A percentile compares a stretch with the other conserved stretches of the same genome.
phyloP scores from a whole-genome alignment of 805 yeast species.

The Candida maesae region DNA sequence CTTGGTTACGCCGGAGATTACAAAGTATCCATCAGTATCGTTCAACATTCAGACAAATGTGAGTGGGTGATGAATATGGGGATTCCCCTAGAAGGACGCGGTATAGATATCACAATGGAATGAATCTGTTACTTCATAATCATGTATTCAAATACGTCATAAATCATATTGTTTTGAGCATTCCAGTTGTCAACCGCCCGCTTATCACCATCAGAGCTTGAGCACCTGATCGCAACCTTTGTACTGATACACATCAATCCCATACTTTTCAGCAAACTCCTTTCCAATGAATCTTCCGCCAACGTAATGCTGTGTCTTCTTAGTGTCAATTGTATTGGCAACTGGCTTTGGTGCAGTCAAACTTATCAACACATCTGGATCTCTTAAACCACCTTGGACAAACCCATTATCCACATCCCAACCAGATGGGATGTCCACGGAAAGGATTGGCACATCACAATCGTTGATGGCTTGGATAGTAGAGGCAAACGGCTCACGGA shows the following conservation, averaged over 20 bases:
- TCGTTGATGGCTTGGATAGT: constrained; percentile 39
- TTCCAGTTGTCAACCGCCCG: too few species aligned
- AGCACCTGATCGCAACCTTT: constrained; percentile 55
- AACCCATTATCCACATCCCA: constrained; percentile 97
- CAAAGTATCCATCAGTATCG: constrained; percentile 61
- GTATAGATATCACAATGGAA: too few species aligned
- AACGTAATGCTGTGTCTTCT: constrained; percentile 54
- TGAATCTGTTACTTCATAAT: too few species aligned
- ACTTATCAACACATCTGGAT: constrained; percentile 70
- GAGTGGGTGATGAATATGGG: constrained; percentile 1
- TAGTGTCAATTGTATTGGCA: constrained; percentile 39
- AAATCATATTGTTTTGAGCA: too few species aligned
- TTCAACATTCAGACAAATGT: constrained; percentile 62
- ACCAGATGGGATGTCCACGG: constrained; percentile 92
- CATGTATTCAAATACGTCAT: too few species aligned
- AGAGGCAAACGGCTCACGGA: constrained; percentile 69
- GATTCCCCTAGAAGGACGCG: too few species aligned
- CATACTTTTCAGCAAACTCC: constrained; percentile 67
- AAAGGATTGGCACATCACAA: constrained; percentile 53
- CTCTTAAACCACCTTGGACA: constrained; percentile 37
- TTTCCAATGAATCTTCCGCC: constrained; percentile 86
- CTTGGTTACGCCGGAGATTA: constrained; percentile 59
- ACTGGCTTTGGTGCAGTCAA: constrained; percentile 95
- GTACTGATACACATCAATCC: constrained; percentile 61
- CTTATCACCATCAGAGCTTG: constrained; percentile 25